These are phyloP conservation scores for Fusarium begoniae DNA, from an alignment of 2,329 filamentous ascomycete species.

Conservation along the genomic window DNA sequence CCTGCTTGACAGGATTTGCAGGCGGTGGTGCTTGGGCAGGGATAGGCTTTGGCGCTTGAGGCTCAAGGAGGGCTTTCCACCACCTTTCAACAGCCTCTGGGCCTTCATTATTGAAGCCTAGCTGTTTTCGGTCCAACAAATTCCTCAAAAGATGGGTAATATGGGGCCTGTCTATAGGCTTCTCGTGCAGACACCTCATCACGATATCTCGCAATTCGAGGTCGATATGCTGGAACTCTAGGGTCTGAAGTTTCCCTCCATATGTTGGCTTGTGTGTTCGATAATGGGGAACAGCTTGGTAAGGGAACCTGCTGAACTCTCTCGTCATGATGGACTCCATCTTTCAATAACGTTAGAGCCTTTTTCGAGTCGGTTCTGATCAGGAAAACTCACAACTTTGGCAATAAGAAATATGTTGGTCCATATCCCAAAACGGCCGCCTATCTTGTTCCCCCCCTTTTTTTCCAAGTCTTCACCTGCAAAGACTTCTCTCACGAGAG, in stretches of 20 bases:
- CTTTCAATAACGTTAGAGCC: conserved; percentile 25
- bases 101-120: conserved; percentile 23
- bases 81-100: conserved; percentile 23
- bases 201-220: conserved; percentile 35
- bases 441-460: conserved; percentile 8
- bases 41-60: neutral
- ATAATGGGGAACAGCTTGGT: conserved; percentile 1
- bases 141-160: conserved; percentile 32
- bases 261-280: conserved; percentile 24
- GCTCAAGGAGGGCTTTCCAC: conserved; percentile 28
- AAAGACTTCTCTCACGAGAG: neutral
- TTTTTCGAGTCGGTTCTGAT: neutral
- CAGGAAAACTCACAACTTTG: conserved; percentile 35
- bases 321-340: conserved; percentile 43
- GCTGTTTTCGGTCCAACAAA: conserved; percentile 31
- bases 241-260: conserved; percentile 31
- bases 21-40: neutral
- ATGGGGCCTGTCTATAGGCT: conserved; percentile 40
- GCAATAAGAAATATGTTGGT: conserved; percentile 44
- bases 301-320: conserved; percentile 17
- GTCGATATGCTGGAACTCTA: conserved; percentile 26
- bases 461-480: conserved; percentile 2
- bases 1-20: neutral
- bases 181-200: conserved; percentile 39
- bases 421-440: conserved; percentile 44